Conservation (phyloP, 345 rosid genomes). For the Chamaenerion angustifolium region DNA sequence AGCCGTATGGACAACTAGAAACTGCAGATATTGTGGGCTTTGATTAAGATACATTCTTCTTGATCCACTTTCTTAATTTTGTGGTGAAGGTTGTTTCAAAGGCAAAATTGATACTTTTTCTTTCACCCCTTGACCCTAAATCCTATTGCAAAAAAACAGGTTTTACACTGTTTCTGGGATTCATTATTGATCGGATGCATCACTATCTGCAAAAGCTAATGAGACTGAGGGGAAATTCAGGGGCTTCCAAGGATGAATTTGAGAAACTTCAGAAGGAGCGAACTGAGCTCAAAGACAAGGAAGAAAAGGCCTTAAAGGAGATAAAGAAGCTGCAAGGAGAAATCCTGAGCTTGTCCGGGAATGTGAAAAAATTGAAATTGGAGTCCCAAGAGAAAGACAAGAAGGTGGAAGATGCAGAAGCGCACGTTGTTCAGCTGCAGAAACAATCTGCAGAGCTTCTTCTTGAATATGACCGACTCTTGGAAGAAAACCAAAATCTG, state of each 20-base stretch:
- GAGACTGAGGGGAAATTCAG: slow-evolving; percentile 35
- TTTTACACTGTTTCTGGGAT: slow-evolving; percentile 74
- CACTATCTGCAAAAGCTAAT: slow-evolving; percentile 65
- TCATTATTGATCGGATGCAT: slow-evolving; percentile 70
- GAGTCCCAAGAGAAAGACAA: slow-evolving; percentile 61
- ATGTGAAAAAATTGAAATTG: slow-evolving; percentile 46
- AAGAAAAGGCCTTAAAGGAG: slow-evolving; percentile 48
- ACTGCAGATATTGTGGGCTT: too few relatives aligned
- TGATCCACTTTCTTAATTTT: too few relatives aligned
- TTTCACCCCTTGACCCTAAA: too few relatives aligned
- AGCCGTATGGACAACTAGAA: too few relatives aligned
- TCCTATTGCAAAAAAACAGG: slow-evolving; percentile 36
- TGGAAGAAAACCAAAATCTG: slow-evolving; percentile 83
- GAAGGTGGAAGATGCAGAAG: slow-evolving; percentile 62
- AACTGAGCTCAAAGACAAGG: slow-evolving; percentile 43
- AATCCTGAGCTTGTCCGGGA: slow-evolving; percentile 26
- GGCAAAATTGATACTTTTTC: not conserved
- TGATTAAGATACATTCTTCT: too few relatives aligned
- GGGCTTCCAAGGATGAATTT: slow-evolving; percentile 53
- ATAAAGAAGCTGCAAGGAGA: slow-evolving; percentile 42
- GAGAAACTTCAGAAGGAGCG: slow-evolving; percentile 51
- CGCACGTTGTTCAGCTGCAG: slow-evolving; percentile 66
- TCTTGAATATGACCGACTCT: slow-evolving; percentile 67
- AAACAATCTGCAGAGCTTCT: slow-evolving; percentile 75
- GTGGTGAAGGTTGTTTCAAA: not conserved